Conservation (phyloP, 257 asterid species). For the Petunia axillaris region DNA sequence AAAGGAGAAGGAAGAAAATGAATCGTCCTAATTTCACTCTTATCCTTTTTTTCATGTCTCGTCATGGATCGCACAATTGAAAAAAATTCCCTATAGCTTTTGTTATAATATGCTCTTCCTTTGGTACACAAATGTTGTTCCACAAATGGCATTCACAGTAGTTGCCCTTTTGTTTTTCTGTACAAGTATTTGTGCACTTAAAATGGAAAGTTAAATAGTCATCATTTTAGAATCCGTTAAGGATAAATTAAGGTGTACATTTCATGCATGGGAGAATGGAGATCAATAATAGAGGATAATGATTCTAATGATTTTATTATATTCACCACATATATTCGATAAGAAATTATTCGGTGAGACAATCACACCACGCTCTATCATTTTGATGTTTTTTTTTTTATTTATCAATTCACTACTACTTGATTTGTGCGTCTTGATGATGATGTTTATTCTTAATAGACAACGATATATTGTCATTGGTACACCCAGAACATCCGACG, state of each 20-base stretch:
- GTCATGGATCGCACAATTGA: conserved; percentile 45
- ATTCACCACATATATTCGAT: background rate
- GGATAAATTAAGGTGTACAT: conserved; percentile 34
- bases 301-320: conserved; percentile 13
- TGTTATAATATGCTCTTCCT: conserved; percentile 50
- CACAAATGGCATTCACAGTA: conserved; percentile 45
- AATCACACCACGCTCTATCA: background rate
- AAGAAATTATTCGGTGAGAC: background rate
- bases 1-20: background rate
- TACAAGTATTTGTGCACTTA: conserved; percentile 41
- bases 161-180: conserved; percentile 32
- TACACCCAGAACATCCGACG: background rate
- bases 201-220: conserved; percentile 37
- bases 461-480: background rate
- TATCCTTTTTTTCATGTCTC: conserved; percentile 44
- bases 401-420: background rate
- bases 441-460: no score
- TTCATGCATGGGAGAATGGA: conserved; percentile 28
- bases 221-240: conserved; percentile 39
- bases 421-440: background rate
- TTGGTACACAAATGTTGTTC: conserved; percentile 52
- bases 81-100: conserved; percentile 17
- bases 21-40: conserved; percentile 25
- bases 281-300: conserved; percentile 3
- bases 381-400: background rate